These are phyloP conservation scores for Pseudocercospora fuligena DNA, from an alignment of 2,329 filamentous ascomycete genomes.

Conservation along the genomic window DNA sequence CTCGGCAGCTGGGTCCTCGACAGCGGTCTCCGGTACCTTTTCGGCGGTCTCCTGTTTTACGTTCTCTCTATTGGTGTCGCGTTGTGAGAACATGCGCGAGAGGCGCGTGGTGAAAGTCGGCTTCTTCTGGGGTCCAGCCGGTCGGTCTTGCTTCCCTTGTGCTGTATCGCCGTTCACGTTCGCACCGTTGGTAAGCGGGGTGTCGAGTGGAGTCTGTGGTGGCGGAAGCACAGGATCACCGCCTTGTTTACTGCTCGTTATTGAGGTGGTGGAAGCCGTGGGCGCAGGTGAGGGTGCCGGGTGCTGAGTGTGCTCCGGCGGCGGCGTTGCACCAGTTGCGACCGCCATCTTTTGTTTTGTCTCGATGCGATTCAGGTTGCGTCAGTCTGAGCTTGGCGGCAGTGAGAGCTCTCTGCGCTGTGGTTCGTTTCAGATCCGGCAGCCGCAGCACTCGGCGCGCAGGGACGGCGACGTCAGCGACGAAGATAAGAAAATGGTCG, in stretches of 20 bases:
- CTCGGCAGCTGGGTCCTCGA: constrained; percentile 33
- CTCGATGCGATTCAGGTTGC: background rate
- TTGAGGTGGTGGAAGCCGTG: constrained; percentile 45
- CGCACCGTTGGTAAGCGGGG: constrained; percentile 18
- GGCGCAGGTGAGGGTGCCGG: constrained; percentile 42
- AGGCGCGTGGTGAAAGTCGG: constrained; percentile 46
- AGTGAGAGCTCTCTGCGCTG: constrained; percentile 4
- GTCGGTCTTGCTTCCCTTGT: constrained; percentile 25
- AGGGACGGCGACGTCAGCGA: constrained; percentile 8
- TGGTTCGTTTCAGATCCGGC: background rate
- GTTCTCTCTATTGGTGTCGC: constrained; percentile 34
- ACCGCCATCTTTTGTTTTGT: constrained; percentile 23
- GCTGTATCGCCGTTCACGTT: constrained; percentile 30
- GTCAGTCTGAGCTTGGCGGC: constrained; percentile 5
- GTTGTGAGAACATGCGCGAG: constrained; percentile 49
- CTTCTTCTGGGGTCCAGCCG: constrained; percentile 42
- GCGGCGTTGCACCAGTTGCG: constrained; percentile 17
- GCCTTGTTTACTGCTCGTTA: constrained; percentile 41
- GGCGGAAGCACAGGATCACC: constrained; percentile 24
- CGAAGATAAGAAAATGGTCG: background rate
- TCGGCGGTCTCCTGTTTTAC: constrained; percentile 26
- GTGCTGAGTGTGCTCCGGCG: constrained; percentile 13
- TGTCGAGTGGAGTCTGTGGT: constrained; percentile 10
- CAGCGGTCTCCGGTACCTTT: constrained; percentile 28
- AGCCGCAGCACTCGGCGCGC: constrained; percentile 5